Conservation (phyloP, 495 filamentous ascomycete genomes). For the Oidiodendron maius region DNA sequence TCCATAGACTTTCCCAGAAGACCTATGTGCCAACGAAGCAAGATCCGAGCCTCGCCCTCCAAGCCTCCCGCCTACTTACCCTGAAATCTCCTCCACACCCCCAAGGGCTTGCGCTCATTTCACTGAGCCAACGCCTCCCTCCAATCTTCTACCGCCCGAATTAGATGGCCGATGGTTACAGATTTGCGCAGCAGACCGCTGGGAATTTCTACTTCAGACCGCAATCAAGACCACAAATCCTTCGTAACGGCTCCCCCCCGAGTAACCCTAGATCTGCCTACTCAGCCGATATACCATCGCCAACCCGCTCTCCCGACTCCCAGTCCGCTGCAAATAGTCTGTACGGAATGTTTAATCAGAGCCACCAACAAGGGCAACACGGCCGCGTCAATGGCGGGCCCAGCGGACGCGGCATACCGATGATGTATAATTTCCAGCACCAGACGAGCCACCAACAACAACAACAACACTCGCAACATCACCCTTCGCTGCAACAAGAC, state of each 20-base stretch:
- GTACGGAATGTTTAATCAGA: constrained; percentile 78
- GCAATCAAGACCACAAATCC: constrained; percentile 21
- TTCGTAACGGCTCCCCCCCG: constrained; percentile 21
- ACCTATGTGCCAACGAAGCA: constrained; percentile 27
- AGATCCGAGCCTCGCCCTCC: constrained; percentile 19
- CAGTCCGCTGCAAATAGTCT: constrained; percentile 58
- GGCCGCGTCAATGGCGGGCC: constrained; percentile 53
- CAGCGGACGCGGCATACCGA: constrained; percentile 45
- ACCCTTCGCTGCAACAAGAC: constrained; percentile 60
- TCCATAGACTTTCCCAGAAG: constrained; percentile 11
- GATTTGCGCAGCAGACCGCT: constrained; percentile 27
- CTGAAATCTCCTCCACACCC: not conserved
- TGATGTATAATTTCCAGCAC: constrained; percentile 68
- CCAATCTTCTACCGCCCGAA: constrained; percentile 10
- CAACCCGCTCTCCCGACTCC: constrained; percentile 64
- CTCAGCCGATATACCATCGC: constrained; percentile 54
- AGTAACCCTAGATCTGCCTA: constrained; percentile 20
- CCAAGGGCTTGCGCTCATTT: constrained; percentile 10
- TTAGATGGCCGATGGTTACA: constrained; percentile 29
- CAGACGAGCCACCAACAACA: constrained; percentile 62
- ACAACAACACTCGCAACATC: constrained; percentile 69
- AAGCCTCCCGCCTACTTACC: constrained; percentile 13
- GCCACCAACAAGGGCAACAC: constrained; percentile 76
- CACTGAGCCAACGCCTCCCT: constrained; percentile 12
- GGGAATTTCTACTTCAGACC: constrained; percentile 23